Conservation (phyloP, 2,329 filamentous ascomycete species). For the Cercospora nicotianae region DNA sequence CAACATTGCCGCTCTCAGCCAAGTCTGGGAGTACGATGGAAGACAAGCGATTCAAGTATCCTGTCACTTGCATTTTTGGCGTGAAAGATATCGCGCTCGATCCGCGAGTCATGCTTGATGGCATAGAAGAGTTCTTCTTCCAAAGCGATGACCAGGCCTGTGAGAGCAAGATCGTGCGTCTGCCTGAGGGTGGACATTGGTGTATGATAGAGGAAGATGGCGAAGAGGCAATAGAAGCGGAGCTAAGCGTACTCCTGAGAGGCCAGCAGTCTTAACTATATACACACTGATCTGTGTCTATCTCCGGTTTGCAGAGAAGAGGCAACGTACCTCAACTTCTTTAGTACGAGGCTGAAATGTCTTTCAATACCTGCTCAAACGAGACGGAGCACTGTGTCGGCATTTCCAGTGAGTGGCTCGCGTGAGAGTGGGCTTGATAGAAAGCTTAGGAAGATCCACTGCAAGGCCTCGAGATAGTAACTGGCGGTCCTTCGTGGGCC, state of each 20-base stretch:
- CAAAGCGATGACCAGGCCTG: neutral
- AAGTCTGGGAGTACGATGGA: slow-evolving; percentile 35
- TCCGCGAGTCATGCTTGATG: slow-evolving; percentile 51
- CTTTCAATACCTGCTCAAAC: neutral
- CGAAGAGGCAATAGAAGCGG: slow-evolving; percentile 19
- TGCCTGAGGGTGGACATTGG: slow-evolving; percentile 57
- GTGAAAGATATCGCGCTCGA: slow-evolving; percentile 55
- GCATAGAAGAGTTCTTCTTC: slow-evolving; percentile 53
- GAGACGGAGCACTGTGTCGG: neutral
- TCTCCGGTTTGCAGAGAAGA: neutral
- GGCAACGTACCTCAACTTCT: neutral
- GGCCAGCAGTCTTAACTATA: neutral
- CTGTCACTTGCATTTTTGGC: slow-evolving; percentile 57
- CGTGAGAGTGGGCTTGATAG: neutral
- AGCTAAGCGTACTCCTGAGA: slow-evolving; percentile 4
- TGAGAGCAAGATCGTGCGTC: slow-evolving; percentile 47
- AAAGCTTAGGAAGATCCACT: neutral
- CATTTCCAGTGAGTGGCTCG: neutral
- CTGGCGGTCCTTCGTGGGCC: too few species aligned
- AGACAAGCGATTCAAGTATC: slow-evolving; percentile 46
- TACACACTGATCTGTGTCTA: neutral
- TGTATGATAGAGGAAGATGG: slow-evolving; percentile 48
- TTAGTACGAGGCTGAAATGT: neutral
- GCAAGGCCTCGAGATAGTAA: too few species aligned
- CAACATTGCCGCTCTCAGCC: neutral